Evolutionary conservation across 179 eudicot species (phyloP), one percentile per base, ranked within the genome.

Genomic region (Silene vulgaris): DNA sequence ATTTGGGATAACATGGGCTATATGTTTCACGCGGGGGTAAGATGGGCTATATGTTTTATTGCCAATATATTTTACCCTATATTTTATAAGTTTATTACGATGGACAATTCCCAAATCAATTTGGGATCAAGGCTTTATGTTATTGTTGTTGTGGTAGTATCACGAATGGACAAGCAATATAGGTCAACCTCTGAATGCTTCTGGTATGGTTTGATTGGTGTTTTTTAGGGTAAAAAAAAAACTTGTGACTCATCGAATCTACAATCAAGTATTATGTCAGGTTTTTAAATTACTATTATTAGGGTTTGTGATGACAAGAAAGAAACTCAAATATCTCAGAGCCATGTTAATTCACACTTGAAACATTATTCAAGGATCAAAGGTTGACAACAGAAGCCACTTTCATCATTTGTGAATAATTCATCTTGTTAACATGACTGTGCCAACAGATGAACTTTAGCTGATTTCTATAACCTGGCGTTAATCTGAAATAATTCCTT

Each of bases 281-380:
- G 35, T 20, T 19, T 60, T 60, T 20, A 0, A 60, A 17, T 60
- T 5, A n/a, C n/a, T n/a, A 23, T 16, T 3, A 12, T 66, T 23
- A 19, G 12, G 70, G 48, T 14, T 3, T 16, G 23, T 30, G 35
- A 8, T 66, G 23, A 43, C 21, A 32, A 0, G 72, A 17, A 8
- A 37, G 4, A 5, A n/a, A n/a, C 21, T 37, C 14, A 17, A 40
- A 19, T 21, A 68, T 19, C 26, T 68, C 72, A 68, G 37, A 21
- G 40, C 72, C 54, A 40, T 19, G 54, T 40, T 16, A 40, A 1
- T 17, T 29, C 14, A 14, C 37, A 26, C 40, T 21, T 65, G 37
- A 30, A 65, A 65, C 69, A 65, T 64, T 28, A 28, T 12, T 65
- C 69, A 65, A 29, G 20, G 19, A 45, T 67, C 11, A 67, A 37